Evolutionary conservation across 192 early-diverging fungal species (phyloP).

Genomic region (Podila epicladia): DNA sequence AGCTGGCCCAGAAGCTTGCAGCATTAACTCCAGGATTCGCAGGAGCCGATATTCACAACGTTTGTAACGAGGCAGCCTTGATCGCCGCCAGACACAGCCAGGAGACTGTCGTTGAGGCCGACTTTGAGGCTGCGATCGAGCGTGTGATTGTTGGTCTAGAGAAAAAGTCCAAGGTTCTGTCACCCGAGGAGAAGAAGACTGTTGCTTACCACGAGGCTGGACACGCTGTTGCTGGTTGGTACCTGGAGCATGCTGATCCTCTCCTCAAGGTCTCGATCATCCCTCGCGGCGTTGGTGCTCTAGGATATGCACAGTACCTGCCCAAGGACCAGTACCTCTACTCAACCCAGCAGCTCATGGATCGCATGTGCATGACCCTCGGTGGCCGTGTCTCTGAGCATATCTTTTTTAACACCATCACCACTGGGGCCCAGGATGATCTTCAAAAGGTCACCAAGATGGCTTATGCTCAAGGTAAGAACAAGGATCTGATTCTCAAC

Average conservation of each 20-base stretch:
- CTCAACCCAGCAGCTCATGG: constrained; percentile 86
- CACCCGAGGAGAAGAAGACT: constrained; percentile 96
- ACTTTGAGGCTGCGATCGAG: constrained; percentile 97
- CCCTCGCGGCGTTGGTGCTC: constrained; percentile 89
- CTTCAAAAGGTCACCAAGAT: constrained; percentile 93
- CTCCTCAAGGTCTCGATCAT: constrained; percentile 97
- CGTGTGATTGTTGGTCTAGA: constrained; percentile 95
- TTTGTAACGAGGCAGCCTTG: constrained; percentile 97
- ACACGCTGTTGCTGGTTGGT: constrained; percentile 97
- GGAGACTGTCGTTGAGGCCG: constrained; percentile 75
- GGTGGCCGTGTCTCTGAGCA: constrained; percentile 85
- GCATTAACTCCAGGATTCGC: constrained; percentile 96
- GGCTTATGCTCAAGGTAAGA: constrained; percentile 82
- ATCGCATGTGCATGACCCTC: constrained; percentile 88
- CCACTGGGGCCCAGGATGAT: constrained; percentile 94
- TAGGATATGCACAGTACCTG: constrained; percentile 97
- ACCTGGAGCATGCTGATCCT: constrained; percentile 91
- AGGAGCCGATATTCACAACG: constrained; percentile 95
- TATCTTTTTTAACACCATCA: constrained; percentile 90
- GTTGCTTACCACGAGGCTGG: constrained; percentile 99
- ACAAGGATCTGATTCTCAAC: no score
- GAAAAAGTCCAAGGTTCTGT: constrained; percentile 92
- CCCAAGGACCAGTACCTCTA: constrained; percentile 96
- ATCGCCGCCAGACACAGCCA: constrained; percentile 87
- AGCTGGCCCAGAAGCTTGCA: constrained; percentile 83